These are phyloP conservation scores for Hymenoscyphus infarciens DNA, from an alignment of 2,329 filamentous ascomycete genomes.

Conservation along the genomic window DNA sequence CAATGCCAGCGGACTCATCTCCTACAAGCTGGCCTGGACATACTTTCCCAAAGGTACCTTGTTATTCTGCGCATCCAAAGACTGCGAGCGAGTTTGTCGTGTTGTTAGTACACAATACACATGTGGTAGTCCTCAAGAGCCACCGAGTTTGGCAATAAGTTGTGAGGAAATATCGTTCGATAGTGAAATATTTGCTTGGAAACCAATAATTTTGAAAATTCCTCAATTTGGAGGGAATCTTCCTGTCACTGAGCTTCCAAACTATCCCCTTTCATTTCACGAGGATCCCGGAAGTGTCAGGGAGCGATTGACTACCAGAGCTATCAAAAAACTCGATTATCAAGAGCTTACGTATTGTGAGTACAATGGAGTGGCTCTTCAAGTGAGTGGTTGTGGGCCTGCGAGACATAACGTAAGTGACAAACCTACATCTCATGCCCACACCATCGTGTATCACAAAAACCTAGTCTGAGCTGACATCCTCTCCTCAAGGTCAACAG, in stretches of 20 bases:
- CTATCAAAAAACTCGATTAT: conserved; percentile 41
- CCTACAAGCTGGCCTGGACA: conserved; percentile 44
- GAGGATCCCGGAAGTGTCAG: conserved; percentile 24
- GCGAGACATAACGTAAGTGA: conserved; percentile 33
- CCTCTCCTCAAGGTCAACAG: conserved; percentile 15
- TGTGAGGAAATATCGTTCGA: conserved; percentile 42
- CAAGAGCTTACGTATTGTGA: conserved; percentile 42
- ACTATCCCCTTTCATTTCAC: conserved; percentile 37
- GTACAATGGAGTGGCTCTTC: conserved; percentile 42
- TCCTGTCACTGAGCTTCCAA: conserved; percentile 39
- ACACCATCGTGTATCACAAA: too few species aligned
- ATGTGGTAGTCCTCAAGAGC: not conserved
- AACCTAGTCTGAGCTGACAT: conserved; percentile 26
- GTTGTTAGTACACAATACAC: conserved; percentile 17
- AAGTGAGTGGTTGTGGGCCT: conserved; percentile 11
- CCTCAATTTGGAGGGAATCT: conserved; percentile 39
- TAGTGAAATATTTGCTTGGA: conserved; percentile 44
- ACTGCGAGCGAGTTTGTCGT: conserved; percentile 41
- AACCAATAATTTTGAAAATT: conserved; percentile 35
- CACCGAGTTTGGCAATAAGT: conserved; percentile 19
- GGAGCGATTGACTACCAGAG: conserved; percentile 34
- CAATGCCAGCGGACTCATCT: conserved; percentile 39
- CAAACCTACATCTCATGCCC: conserved; percentile 19
- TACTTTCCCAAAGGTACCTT: conserved; percentile 41
- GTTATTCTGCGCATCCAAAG: conserved; percentile 39